Percentiles rank a stretch among this genome's conserved stretches.
Evolutionary conservation across 768 basidiomycete genomes (phyloP).

Genomic region (Gloeopeniophorella convolvens): DNA sequence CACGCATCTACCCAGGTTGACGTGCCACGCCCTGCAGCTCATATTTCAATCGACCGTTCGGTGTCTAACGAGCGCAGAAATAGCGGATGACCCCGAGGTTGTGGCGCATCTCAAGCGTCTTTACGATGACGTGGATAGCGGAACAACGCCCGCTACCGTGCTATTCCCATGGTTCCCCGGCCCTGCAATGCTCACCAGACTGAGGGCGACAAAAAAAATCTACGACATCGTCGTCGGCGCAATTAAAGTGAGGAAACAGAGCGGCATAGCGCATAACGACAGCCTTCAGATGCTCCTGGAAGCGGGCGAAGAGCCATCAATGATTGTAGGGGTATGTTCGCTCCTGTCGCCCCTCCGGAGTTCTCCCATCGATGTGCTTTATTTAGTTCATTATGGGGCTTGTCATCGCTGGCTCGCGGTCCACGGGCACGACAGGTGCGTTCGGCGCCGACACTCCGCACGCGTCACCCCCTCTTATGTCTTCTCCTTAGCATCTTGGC

Average conservation of each 20-base stretch:
- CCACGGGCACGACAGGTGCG: conserved; percentile 66
- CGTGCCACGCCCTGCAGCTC: conserved; percentile 30
- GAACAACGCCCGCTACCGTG: conserved; percentile 66
- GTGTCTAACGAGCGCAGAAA: conserved; percentile 58
- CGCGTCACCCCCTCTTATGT: conserved; percentile 11
- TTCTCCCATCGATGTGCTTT: conserved; percentile 17
- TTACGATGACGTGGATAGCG: conserved; percentile 62
- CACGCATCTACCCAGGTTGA: too few relatives aligned
- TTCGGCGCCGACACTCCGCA: conserved; percentile 1
- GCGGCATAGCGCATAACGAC: conserved; percentile 53
- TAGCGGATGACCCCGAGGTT: conserved; percentile 55
- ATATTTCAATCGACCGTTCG: conserved; percentile 71
- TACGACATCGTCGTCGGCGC: conserved; percentile 60
- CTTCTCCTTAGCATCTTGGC: conserved; percentile 54
- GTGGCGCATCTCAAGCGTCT: conserved; percentile 57
- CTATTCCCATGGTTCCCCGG: conserved; percentile 74
- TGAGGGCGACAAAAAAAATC: conserved; percentile 68
- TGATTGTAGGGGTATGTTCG: conserved; percentile 59
- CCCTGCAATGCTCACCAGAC: conserved; percentile 62
- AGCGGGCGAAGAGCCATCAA: conserved; percentile 56
- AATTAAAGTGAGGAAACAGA: conserved; percentile 50
- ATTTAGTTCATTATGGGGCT: conserved; percentile 75
- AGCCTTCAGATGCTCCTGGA: conserved; percentile 73
- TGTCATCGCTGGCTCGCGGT: conserved; percentile 72
- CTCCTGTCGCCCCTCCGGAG: conserved; percentile 1